Base-by-base conservation (phyloP, 352 stramenopile genomes). In the Phytopythium sindhum region DNA sequence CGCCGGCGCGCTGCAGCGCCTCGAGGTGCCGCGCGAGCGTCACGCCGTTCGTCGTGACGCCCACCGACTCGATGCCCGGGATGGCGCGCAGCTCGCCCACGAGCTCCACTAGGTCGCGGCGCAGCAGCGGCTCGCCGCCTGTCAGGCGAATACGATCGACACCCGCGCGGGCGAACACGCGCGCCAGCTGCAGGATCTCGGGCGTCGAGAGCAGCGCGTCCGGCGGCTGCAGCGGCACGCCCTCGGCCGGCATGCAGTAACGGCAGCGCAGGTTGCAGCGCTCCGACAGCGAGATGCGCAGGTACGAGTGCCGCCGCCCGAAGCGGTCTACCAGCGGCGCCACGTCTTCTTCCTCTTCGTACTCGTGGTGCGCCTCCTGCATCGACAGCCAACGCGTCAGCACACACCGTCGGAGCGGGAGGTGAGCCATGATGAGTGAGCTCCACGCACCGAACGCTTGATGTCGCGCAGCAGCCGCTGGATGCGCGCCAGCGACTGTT, bases 221-320 rank as follows among this genome's bases (percentile, higher is more conserved):
- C 9, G 68, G 31, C 2, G 91, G 84, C 65, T 96, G 90, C 35
- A 98, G 67, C 1, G 80, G 67, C 10, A 99, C 92, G 31, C 96
- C 96, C 21, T 98, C 88, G 59, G 90, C 86, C 0, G 97, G 97
- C 97, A 99, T 99, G 67, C 97, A 99, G 73, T 99, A 99, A 15
- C 84, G 80, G 76, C 97, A 99, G 35, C 96, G 77, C 51, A 99
- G 79, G 77, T 99, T 99, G 75, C 97, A 99, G 31, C 93, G 87
- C 76, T 99, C 96, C 1, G 93, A 97, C 37, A 99, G 71, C 37
- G 94, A 98, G 60, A 99, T 97, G 51, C 97, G 86, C 48, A 99
- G 69, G 76, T 99, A 99, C 56, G 84, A 96, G 74, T 99, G 97
- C 33, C 81, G 70, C 42, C 97, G 79, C 14, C 91, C 88, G 68